Evolutionary conservation across 176 grass and related monocot genomes (phyloP).

Genomic region (Alloteropsis semialata): DNA sequence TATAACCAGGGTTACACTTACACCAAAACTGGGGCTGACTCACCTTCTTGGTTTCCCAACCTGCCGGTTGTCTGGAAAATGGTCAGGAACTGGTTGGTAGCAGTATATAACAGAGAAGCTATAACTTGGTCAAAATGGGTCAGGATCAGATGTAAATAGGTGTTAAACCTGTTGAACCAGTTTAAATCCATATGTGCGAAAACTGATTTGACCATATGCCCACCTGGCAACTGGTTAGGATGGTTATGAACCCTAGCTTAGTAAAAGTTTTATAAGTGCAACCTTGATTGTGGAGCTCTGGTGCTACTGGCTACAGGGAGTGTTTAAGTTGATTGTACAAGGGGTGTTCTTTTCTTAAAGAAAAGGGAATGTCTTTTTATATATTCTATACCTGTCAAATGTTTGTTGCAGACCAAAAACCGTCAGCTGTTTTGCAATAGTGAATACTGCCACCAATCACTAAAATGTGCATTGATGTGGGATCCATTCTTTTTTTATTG

Average conservation of each 20-base stretch:
- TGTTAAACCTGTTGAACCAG: background rate
- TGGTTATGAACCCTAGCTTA: background rate
- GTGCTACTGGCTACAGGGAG: background rate
- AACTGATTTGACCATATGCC: background rate
- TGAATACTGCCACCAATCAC: background rate
- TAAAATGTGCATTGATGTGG: background rate
- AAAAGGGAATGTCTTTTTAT: background rate
- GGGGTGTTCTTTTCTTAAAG: background rate
- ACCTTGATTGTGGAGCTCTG: background rate
- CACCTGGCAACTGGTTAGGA: background rate
- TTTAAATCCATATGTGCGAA: background rate
- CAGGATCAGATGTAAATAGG: background rate
- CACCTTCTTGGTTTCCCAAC: background rate
- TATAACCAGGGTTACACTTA: background rate
- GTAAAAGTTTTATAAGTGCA: background rate
- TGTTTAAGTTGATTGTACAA: background rate
- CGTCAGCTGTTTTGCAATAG: background rate
- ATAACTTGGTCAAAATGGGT: background rate
- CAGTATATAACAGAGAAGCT: background rate
- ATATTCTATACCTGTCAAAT: background rate
- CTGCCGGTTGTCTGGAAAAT: background rate
- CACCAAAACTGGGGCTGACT: background rate
- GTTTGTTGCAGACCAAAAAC: constrained; percentile 5
- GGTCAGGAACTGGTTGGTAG: background rate
- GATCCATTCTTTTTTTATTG: background rate